Evolutionary conservation across 2,329 filamentous ascomycete species (phyloP).

Genomic region (Hymenoscyphus fraxineus): DNA sequence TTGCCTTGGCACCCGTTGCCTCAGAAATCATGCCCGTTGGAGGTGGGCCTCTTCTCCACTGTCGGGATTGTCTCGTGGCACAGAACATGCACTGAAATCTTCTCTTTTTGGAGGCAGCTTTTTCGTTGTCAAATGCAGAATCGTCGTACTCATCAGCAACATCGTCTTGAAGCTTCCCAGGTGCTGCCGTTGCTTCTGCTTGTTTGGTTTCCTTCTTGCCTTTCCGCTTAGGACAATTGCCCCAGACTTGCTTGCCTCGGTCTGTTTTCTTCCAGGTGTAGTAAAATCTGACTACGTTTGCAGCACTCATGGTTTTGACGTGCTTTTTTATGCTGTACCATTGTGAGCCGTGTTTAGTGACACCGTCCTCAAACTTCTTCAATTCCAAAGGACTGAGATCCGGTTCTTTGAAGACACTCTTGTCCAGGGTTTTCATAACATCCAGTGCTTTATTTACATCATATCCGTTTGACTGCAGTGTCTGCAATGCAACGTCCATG

Average conservation of each 20-base stretch:
- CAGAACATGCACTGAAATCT: conserved; percentile 95
- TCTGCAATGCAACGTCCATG: conserved; percentile 74
- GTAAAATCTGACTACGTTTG: conserved; percentile 85
- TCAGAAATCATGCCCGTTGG: conserved; percentile 64
- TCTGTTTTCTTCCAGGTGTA: conserved; percentile 98
- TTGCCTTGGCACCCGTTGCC: conserved; percentile 59
- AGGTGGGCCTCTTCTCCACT: conserved; percentile 88
- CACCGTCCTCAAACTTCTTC: conserved; percentile 88
- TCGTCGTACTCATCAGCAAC: conserved; percentile 91
- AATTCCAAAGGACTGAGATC: conserved; percentile 72
- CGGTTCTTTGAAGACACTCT: conserved; percentile 77
- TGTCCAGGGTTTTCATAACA: conserved; percentile 64
- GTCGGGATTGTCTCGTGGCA: conserved; percentile 69
- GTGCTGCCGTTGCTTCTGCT: conserved; percentile 63
- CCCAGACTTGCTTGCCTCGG: conserved; percentile 84
- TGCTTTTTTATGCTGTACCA: conserved; percentile 78
- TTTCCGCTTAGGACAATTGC: conserved; percentile 79
- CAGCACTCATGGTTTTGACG: conserved; percentile 76
- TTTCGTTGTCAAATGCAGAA: conserved; percentile 84
- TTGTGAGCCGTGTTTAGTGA: conserved; percentile 87
- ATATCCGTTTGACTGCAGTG: conserved; percentile 70
- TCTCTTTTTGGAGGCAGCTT: conserved; percentile 65
- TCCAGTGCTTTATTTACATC: conserved; percentile 67
- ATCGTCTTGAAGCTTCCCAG: conserved; percentile 80
- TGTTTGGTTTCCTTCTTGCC: conserved; percentile 83